Evolutionary conservation across 2,329 filamentous ascomycete species (phyloP).

Genomic region (Ophiosphaerella narmari): DNA sequence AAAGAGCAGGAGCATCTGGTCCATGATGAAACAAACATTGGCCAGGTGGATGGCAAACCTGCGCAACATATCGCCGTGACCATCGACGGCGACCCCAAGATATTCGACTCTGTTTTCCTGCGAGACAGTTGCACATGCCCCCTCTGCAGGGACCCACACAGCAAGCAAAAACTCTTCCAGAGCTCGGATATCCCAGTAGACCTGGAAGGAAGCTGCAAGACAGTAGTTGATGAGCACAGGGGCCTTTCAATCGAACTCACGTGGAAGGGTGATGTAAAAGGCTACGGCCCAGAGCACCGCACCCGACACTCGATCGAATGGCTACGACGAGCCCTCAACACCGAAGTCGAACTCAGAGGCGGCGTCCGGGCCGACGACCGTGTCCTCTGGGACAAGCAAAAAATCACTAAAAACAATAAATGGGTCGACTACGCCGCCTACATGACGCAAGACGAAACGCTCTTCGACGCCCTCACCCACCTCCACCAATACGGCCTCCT

Average conservation of each 20-base stretch:
- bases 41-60: conserved; percentile 27
- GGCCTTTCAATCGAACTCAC: conserved; percentile 57
- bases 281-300: conserved; percentile 48
- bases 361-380: conserved; percentile 41
- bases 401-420: conserved; percentile 55
- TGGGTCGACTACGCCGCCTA: conserved; percentile 74
- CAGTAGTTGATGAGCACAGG: conserved; percentile 42
- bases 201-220: conserved; percentile 42
- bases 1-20: conserved; percentile 17
- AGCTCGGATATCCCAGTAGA: conserved; percentile 65
- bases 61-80: conserved; percentile 36
- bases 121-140: conserved; percentile 64
- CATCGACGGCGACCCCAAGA: conserved; percentile 36
- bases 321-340: conserved; percentile 36
- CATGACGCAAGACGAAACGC: conserved; percentile 62
- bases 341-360: conserved; percentile 36
- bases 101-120: conserved; percentile 48
- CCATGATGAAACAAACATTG: conserved; percentile 11
- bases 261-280: conserved; percentile 65
- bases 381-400: conserved; percentile 54
- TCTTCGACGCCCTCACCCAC: conserved; percentile 66
- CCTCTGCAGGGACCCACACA: conserved; percentile 62
- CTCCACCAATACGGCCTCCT: conserved; percentile 73
- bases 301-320: conserved; percentile 47
- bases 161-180: conserved; percentile 67